Conservation (phyloP, 495 filamentous ascomycete species). For the Astrocystis sublimbata region DNA sequence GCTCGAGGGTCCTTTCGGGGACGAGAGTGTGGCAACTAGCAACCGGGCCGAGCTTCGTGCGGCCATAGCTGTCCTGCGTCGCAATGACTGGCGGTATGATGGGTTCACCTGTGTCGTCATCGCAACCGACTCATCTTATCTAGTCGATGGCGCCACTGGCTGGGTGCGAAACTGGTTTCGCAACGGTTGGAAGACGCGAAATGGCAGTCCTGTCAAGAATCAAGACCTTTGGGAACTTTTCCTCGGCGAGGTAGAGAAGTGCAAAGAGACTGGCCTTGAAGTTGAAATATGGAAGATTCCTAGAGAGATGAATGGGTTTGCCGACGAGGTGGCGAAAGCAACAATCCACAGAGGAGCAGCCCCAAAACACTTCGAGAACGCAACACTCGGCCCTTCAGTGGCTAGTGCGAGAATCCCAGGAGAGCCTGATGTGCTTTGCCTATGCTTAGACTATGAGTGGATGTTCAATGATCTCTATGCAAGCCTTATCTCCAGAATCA, state of each 20-base stretch:
- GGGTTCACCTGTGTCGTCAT: constrained; percentile 37
- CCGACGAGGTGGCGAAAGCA: constrained; percentile 30
- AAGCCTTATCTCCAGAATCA: constrained; percentile 8
- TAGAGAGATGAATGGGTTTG: constrained; percentile 30
- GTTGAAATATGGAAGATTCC: constrained; percentile 42
- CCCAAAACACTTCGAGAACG: constrained; percentile 2
- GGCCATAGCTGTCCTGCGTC: constrained; percentile 40
- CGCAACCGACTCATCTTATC: constrained; percentile 42
- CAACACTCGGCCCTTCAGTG: not conserved
- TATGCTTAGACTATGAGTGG: constrained; percentile 12
- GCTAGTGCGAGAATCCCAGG: not conserved
- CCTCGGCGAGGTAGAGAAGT: constrained; percentile 22
- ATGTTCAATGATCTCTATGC: constrained; percentile 6
- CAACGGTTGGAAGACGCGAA: constrained; percentile 31
- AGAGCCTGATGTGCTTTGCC: constrained; percentile 2
- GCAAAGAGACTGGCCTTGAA: constrained; percentile 21
- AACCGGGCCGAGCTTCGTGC: constrained; percentile 47
- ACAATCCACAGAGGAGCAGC: constrained; percentile 18
- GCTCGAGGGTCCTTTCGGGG: constrained; percentile 13
- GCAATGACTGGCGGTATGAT: constrained; percentile 28
- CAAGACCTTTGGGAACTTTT: constrained; percentile 41
- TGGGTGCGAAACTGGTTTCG: constrained; percentile 31
- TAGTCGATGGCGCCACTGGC: constrained; percentile 36
- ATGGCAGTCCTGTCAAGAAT: constrained; percentile 34
- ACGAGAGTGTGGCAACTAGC: constrained; percentile 31